phyloP scores from a whole-genome alignment of 2,329 filamentous ascomycete species.

The Sporothrix humicola region DNA sequence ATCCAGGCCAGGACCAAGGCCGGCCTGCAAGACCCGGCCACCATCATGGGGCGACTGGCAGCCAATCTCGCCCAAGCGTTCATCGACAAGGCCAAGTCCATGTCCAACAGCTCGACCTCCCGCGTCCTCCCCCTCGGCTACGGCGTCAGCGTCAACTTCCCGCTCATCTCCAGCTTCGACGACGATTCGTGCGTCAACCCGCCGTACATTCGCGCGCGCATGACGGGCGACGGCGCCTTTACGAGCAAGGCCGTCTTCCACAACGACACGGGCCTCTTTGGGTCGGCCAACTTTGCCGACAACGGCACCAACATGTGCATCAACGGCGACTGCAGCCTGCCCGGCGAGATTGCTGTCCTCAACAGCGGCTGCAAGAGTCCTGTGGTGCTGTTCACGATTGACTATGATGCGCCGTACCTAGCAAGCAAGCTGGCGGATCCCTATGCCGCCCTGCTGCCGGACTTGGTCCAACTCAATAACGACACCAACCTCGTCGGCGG shows the following conservation, averaged over 20 bases:
- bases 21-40: constrained; percentile 39
- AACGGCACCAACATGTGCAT: constrained; percentile 34
- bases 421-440: constrained; percentile 19
- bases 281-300: constrained; percentile 27
- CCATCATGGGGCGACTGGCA: constrained; percentile 36
- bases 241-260: constrained; percentile 36
- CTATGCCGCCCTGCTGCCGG: constrained; percentile 30
- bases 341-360: constrained; percentile 33
- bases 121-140: constrained; percentile 40
- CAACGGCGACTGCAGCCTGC: constrained; percentile 36
- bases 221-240: constrained; percentile 31
- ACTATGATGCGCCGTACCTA: constrained; percentile 35
- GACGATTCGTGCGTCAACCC: constrained; percentile 38
- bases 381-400: constrained; percentile 38
- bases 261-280: constrained; percentile 37
- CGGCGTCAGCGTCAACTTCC: constrained; percentile 40
- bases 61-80: constrained; percentile 38
- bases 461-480: constrained; percentile 34
- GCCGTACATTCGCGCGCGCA: constrained; percentile 38
- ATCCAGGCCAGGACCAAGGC: constrained; percentile 43
- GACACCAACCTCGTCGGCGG: constrained; percentile 32
- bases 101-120: neutral
- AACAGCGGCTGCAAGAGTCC: constrained; percentile 37
- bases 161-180: constrained; percentile 38
- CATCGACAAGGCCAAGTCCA: constrained; percentile 35